phyloP scores from a whole-genome alignment of 345 rosid species.

The Salix purpurea region DNA sequence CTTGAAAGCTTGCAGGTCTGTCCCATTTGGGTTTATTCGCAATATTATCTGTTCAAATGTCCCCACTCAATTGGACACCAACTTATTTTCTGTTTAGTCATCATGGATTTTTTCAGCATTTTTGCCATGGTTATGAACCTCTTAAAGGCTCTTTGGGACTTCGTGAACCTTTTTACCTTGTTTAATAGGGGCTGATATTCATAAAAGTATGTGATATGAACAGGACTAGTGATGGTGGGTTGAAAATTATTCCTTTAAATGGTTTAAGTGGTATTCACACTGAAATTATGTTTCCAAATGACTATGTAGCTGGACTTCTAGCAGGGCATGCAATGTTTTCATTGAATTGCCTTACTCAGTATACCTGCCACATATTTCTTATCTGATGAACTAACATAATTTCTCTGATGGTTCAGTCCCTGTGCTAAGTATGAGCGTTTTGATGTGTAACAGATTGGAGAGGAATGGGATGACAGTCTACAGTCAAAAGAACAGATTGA shows the following conservation, averaged over 20 bases:
- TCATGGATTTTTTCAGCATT: neutral
- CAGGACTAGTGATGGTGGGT: neutral
- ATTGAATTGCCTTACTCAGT: neutral
- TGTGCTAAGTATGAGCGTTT: constrained; percentile 6
- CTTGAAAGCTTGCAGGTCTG: constrained; percentile 62
- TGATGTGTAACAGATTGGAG: constrained; percentile 59
- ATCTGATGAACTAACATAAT: neutral
- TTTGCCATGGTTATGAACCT: neutral
- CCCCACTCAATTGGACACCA: neutral
- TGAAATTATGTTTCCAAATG: neutral
- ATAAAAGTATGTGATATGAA: neutral
- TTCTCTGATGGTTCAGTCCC: neutral
- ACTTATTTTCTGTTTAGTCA: neutral
- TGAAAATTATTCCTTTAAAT: neutral
- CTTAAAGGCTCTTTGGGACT: neutral
- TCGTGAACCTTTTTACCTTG: neutral
- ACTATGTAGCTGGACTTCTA: neutral
- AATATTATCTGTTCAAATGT: neutral
- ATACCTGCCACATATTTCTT: neutral
- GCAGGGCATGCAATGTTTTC: neutral
- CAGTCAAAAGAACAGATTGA: constrained; percentile 93
- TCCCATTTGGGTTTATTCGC: neutral
- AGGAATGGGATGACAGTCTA: constrained; percentile 84
- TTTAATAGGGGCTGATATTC: neutral
- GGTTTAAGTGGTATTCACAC: neutral